A percentile compares a stretch with the other conserved stretches of the same genome.
Evolutionary conservation across 169 alveolate genomes (phyloP).

Genomic region (Plasmodium ovale): DNA sequence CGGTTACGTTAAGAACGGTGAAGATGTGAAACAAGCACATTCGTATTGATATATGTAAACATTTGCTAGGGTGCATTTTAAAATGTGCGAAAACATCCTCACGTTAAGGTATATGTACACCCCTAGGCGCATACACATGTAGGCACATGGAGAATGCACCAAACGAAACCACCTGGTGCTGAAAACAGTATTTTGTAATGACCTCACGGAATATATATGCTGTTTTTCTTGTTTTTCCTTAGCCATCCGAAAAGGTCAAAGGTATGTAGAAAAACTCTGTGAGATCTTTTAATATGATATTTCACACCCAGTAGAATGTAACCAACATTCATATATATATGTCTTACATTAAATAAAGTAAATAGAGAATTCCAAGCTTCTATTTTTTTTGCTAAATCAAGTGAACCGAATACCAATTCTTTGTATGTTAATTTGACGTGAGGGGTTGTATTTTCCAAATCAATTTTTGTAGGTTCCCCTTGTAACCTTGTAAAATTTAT

Average conservation of each 20-base stretch:
- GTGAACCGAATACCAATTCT: constrained; percentile 31
- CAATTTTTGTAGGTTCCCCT: background rate
- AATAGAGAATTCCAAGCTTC: constrained; percentile 9
- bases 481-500: background rate
- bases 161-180: no score
- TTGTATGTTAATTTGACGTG: constrained; percentile 1
- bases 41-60: background rate
- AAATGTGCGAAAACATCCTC: no score
- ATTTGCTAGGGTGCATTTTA: no score
- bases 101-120: background rate
- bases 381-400: constrained; percentile 3
- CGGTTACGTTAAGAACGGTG: background rate
- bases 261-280: constrained; percentile 29
- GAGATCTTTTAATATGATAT: constrained; percentile 20
- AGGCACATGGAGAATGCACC: background rate
- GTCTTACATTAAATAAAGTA: constrained; percentile 64
- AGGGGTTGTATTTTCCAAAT: background rate
- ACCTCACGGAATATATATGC: constrained; percentile 33
- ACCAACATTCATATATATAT: constrained; percentile 61
- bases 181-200: no score
- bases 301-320: constrained; percentile 25
- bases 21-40: no score
- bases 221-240: background rate
- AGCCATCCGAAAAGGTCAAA: constrained; percentile 30
- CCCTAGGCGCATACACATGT: background rate